Evolutionary conservation across 2,329 filamentous ascomycete genomes (phyloP).

Genomic region (Fusarium papillatum): DNA sequence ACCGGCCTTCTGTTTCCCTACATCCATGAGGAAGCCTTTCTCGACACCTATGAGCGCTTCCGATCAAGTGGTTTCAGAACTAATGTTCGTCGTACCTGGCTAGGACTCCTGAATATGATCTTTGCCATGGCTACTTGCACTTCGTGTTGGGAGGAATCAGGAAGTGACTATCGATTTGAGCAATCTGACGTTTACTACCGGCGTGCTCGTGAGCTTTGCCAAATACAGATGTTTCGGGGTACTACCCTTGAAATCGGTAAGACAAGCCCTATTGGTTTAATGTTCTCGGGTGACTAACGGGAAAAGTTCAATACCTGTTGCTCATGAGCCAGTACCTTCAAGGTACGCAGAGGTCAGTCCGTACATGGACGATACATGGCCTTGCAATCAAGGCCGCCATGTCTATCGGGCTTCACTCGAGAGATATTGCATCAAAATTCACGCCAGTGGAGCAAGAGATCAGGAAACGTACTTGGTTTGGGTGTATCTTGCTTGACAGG

Average conservation of each 20-base stretch:
- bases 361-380: background rate
- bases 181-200: slow-evolving; percentile 60
- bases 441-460: slow-evolving; percentile 1
- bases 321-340: slow-evolving; percentile 61
- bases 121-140: slow-evolving; percentile 60
- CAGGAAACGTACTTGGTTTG: background rate
- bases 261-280: background rate
- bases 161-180: slow-evolving; percentile 42
- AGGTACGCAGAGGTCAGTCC: slow-evolving; percentile 48
- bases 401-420: slow-evolving; percentile 7
- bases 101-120: slow-evolving; percentile 52
- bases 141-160: slow-evolving; percentile 2
- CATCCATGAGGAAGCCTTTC: background rate
- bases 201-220: slow-evolving; percentile 58
- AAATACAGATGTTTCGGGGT: slow-evolving; percentile 54
- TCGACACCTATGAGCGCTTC: background rate
- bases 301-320: slow-evolving; percentile 51
- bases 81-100: background rate
- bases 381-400: slow-evolving; percentile 3
- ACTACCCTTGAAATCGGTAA: slow-evolving; percentile 57
- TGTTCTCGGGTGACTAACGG: background rate
- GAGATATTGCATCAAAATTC: slow-evolving; percentile 4
- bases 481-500: background rate
- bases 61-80: background rate
- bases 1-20: background rate